Evolutionary conservation across 1,284 basidiomycete genomes (phyloP).

Genomic region (Tylopilus orsonianus): DNA sequence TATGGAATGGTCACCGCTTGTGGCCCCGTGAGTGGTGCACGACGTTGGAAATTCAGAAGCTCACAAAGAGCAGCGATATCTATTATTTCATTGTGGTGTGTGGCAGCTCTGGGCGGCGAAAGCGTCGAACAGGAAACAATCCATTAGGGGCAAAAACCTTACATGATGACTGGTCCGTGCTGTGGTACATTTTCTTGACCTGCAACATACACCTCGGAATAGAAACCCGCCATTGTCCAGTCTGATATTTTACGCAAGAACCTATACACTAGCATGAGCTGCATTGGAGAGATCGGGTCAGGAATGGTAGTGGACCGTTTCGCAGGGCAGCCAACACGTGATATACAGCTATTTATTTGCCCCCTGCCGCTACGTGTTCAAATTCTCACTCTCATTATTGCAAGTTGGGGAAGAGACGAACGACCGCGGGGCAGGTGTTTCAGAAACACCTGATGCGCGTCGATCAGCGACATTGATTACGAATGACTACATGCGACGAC

Average conservation of each 20-base stretch:
- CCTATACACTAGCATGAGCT: conserved; percentile 56
- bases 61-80: conserved; percentile 51
- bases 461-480: conserved; percentile 70
- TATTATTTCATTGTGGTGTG: conserved; percentile 72
- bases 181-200: conserved; percentile 58
- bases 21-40: background rate
- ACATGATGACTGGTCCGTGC: conserved; percentile 64
- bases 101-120: conserved; percentile 45
- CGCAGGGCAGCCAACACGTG: background rate
- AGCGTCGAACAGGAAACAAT: background rate
- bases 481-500: conserved; percentile 40
- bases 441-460: conserved; percentile 68
- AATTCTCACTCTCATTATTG: background rate
- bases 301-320: background rate
- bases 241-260: conserved; percentile 65
- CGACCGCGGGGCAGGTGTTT: conserved; percentile 75
- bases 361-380: background rate
- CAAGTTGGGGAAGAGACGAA: conserved; percentile 34
- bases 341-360: no score
- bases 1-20: conserved; percentile 57
- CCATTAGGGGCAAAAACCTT: conserved; percentile 21
- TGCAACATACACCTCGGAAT: conserved; percentile 65
- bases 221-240: conserved; percentile 65
- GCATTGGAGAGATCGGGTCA: no score
- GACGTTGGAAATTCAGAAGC: conserved; percentile 8